Base-by-base conservation (phyloP, 768 basidiomycete genomes). In the Leucocoprinus sp. region DNA sequence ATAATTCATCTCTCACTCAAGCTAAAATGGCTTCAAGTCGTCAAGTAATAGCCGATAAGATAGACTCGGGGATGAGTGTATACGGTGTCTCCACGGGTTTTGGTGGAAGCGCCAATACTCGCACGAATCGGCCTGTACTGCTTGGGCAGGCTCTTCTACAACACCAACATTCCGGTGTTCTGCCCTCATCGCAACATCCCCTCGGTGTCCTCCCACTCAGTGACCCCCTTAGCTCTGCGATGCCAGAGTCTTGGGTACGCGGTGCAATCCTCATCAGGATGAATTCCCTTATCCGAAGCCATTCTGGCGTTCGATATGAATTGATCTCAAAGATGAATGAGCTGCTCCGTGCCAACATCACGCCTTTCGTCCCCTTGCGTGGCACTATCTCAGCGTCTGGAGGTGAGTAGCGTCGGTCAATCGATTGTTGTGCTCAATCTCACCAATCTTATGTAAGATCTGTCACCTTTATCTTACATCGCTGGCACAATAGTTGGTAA, bases 201-300 rank as follows among this genome's bases (percentile, higher is more conserved):
- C 70, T 69, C 14, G 60, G 76, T 38, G 71, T 67, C 8, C 69
- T 89, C 0, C 86, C 88, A 7, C 78, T 90, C 35, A 71, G 72
- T 4, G 85, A 89, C 55, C 85, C 84, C 1, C 60, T 82, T 9
- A 75, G 79, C 8, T 74, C 75, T 23, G 78, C 74, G 49, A 91
- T 93, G 86, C 89, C 90, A 3, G 82, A 86, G 49, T 68, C 85
- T 2, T 91, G 91, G 85, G 88, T 91, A 24, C 81, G 90, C 43
- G 90, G 84, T 9, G 87, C 90, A 1, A 89, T 93, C 55, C 64
- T 90, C 8, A 72, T 93, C 54, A 85, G 90, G 53, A 83, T 88
- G 72, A 93, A 93, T 63, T 90, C 87, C 3, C 76, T 93, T 34
- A 80, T 90, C 43, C 82, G 90, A 5, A 90, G 89, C 0, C 91